Base-by-base conservation (phyloP, 2,329 filamentous ascomycete genomes). In the Verticillium nubilum region DNA sequence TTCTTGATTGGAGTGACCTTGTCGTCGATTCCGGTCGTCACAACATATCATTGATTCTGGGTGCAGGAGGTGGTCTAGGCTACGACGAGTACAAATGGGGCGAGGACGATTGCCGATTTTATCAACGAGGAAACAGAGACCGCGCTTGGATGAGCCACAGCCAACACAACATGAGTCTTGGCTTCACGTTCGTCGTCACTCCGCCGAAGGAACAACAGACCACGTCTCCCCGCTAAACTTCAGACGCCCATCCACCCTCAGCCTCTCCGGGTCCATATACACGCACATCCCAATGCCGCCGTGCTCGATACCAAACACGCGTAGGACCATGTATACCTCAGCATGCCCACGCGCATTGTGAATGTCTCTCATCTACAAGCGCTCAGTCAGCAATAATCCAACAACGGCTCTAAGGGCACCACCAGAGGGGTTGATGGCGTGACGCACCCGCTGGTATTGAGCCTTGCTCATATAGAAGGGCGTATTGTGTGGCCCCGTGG, bases 401-500 rank as follows among this genome's bases (percentile, higher is more conserved):
- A 42, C 35, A 42, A 7, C 35, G 3, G 35, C 58, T 57, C 55
- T 52, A 12, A n/a, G 31, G 35, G 12, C 6, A 53, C 2, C 61
- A 59, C 27, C 60, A 19, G 9, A 37, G 37, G 5, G 5, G 17
- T 23, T 1, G 54, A 50, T 1, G 26, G 15, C 53, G 1, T 4
- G 10, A 71, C 73, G 65, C 64, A 78, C 78, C 62, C 69, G 67
- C 37, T 67, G 59, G 57, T 77, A 80, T 64, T 83, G 80, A 1
- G 64, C 62, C 29, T 74, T 72, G 63, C 77, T 81, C 70, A 83
- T 75, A 54, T 68, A 82, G 58, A 84, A 82, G 0, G 75, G 71
- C 5, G 72, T 75, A 2, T 71, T 66, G 52, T 69, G 74, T 1
- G 62, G 54, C 1, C 67, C 66, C 0, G 73, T 76, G 0, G 80